phyloP scores from a whole-genome alignment of 176 grass and related monocot species.

The Paspalum notatum region DNA sequence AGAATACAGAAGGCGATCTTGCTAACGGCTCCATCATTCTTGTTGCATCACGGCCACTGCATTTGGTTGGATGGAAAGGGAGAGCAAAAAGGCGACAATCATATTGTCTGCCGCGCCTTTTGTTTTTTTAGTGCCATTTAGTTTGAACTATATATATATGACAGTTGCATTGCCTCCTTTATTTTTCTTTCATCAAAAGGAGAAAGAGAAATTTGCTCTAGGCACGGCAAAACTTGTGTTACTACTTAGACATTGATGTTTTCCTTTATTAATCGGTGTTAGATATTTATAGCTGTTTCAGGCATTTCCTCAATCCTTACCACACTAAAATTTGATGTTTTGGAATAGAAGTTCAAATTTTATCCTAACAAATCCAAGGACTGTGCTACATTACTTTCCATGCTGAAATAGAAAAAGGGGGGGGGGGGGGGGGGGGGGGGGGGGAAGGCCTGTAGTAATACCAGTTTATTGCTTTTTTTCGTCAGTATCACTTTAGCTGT shows the following conservation, averaged over 20 bases:
- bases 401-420: not conserved
- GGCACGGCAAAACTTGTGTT: not conserved
- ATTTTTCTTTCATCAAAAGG: not conserved
- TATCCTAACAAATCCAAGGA: not conserved
- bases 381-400: not conserved
- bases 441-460: not conserved
- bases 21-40: conserved; percentile 26
- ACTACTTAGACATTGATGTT: not conserved
- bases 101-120: not conserved
- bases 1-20: not conserved
- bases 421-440: no score
- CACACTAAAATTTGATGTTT: not conserved
- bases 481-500: conserved; percentile 33
- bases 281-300: not conserved
- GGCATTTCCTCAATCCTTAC: not conserved
- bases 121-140: conserved; percentile 9
- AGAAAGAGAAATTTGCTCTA: not conserved
- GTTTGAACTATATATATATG: conserved; percentile 23
- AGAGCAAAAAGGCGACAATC: conserved; percentile 36
- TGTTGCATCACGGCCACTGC: conserved; percentile 42
- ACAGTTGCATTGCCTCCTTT: not conserved
- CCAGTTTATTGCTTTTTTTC: conserved; percentile 21
- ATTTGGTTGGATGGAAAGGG: conserved; percentile 36
- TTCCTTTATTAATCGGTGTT: not conserved
- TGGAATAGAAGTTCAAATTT: not conserved